Evolutionary conservation across 768 basidiomycete genomes (phyloP), one percentile per base, ranked within the genome.

Genomic region (Nidularia pulvinata): DNA sequence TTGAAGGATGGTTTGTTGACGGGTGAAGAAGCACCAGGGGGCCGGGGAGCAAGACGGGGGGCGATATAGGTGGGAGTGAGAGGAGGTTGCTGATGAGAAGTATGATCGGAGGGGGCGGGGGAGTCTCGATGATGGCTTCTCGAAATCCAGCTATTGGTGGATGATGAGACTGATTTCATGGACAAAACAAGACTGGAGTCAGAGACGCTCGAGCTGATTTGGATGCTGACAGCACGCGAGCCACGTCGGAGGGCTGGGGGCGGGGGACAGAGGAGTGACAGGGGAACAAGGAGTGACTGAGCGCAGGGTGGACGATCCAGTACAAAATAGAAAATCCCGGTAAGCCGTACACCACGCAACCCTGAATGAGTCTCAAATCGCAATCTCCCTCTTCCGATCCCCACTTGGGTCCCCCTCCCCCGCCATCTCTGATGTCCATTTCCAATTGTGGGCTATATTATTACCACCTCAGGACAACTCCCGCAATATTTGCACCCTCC

Each of bases 1-100:
- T 72, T 81, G 64, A 76, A 74, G 50, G 59, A 52, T 5, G 67
- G 55, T 48, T 65, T 66, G 47, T 50, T 61, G 54, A 6, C 51
- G 56, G 61, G 53, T 56, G 53, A 48, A 33, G 51, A 59, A 50
- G 58, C 54, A 36, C 43, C 48, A 19, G 73, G 73, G 22, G 72
- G 75, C 34, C 59, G 51, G 33, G 75, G 74, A 7, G 80, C 64
- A 30, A 63, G 54, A n/a, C 76, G 67, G 14, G 78, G 73, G 16
- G 64, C 50, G 51, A 62, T 76, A 58, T 69, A 77, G 19, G 81
- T 69, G 47, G 82, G 76, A 35, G 81, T 76, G 59, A 75, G 75
- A 57, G 79, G 72, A 65, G 54, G 54, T 34, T 67, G 66, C 57
- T 69, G 64, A 57, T 62, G 55, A 42, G 53, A 51, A 52, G 56